A percentile compares a stretch with the other conserved stretches of the same genome.
Evolutionary conservation across 139 green algal genomes (phyloP).

Genomic region (Deuterostichococcus epilithicus): DNA sequence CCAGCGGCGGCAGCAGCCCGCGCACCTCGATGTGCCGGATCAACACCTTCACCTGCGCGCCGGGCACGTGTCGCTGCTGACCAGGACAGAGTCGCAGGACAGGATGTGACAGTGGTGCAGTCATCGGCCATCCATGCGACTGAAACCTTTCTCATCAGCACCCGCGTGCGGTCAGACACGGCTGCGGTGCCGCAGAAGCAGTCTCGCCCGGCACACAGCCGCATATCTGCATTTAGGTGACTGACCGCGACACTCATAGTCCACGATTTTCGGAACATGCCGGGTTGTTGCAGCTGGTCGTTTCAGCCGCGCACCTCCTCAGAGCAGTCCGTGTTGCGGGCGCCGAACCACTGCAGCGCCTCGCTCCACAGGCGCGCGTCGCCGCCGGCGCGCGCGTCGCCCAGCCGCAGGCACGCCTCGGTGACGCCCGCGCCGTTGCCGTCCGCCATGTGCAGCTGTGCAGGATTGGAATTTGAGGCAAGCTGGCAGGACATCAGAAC

Average conservation of each 20-base stretch:
- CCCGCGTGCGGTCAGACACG: no score
- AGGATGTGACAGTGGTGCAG: no score
- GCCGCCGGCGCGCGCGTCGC: conserved; percentile 57
- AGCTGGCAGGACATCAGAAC: no score
- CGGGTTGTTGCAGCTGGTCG: no score
- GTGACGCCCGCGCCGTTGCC: conserved; percentile 74
- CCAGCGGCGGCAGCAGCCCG: conserved; percentile 79
- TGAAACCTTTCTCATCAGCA: no score
- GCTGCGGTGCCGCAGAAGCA: no score
- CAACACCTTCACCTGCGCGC: conserved; percentile 49
- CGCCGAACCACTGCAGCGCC: conserved; percentile 68
- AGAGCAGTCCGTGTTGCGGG: conserved; percentile 34
- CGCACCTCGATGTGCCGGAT: conserved; percentile 74
- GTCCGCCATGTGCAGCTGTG: conserved; percentile 65
- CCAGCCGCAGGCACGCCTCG: conserved; percentile 62
- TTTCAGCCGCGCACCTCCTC: conserved; percentile 15
- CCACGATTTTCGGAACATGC: no score
- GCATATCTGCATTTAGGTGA: no score
- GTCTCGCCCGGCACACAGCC: no score
- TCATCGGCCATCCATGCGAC: no score
- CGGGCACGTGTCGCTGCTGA: background rate
- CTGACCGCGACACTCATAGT: no score
- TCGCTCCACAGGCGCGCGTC: conserved; percentile 84
- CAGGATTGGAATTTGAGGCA: background rate
- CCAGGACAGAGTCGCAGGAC: no score